These are phyloP conservation scores for Leccinum subtestaceum DNA, from an alignment of 768 basidiomycete genomes.

Conservation along the genomic window DNA sequence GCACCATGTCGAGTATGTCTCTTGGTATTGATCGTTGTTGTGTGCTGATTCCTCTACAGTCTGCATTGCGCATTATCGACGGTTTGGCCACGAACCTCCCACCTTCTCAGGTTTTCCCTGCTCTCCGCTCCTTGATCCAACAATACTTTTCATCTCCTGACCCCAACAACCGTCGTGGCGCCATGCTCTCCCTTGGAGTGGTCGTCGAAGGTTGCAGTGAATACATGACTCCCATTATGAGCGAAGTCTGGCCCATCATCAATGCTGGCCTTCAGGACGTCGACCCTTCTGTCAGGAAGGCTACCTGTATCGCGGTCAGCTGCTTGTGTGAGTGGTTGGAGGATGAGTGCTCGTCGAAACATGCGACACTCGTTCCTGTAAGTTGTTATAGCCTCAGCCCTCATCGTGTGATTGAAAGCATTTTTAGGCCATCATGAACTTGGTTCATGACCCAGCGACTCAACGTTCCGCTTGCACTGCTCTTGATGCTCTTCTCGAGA, in stretches of 20 bases:
- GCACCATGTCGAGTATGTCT: conserved; percentile 81
- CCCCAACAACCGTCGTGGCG: conserved; percentile 79
- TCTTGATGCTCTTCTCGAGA: conserved; percentile 93
- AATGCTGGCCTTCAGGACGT: conserved; percentile 82
- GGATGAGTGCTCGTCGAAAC: conserved; percentile 84
- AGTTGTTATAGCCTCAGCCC: conserved; percentile 22
- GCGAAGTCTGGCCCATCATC: conserved; percentile 90
- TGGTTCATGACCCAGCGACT: conserved; percentile 82
- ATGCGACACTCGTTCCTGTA: conserved; percentile 82
- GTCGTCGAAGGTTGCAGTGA: conserved; percentile 97
- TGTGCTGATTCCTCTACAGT: conserved; percentile 41
- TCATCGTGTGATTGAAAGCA: background rate
- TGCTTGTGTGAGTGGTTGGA: conserved; percentile 98
- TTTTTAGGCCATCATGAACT: conserved; percentile 78
- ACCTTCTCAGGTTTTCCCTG: conserved; percentile 93
- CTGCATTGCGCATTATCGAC: conserved; percentile 93
- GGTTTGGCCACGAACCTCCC: conserved; percentile 89
- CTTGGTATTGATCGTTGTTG: background rate
- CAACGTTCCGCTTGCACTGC: conserved; percentile 95
- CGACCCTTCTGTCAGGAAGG: conserved; percentile 87
- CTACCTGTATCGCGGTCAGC: conserved; percentile 92
- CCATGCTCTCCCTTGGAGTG: conserved; percentile 93
- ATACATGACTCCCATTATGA: conserved; percentile 92
- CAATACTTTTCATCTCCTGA: conserved; percentile 83
- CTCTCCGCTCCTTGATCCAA: conserved; percentile 77